A percentile compares a stretch with the other conserved stretches of the same genome.
Evolutionary conservation across 2,329 filamentous ascomycete species (phyloP).

Genomic region (Acrodontium crateriforme): DNA sequence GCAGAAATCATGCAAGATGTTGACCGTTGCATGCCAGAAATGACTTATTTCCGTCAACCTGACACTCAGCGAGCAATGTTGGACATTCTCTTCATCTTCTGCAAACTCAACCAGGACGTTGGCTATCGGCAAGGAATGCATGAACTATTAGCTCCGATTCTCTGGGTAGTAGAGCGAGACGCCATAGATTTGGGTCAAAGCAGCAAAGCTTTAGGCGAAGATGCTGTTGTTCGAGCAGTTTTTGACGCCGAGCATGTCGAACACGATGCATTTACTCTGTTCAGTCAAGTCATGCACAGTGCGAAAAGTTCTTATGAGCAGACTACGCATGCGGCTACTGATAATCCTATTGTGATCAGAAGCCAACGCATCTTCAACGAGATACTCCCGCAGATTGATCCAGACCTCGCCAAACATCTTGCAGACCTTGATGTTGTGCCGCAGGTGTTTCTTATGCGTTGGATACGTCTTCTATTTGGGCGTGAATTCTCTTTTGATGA

Average conservation of each 20-base stretch:
- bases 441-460: conserved; percentile 94
- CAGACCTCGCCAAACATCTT: conserved; percentile 70
- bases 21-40: conserved; percentile 77
- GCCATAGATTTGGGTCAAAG: conserved; percentile 43
- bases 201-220: conserved; percentile 18
- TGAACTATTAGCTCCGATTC: conserved; percentile 77
- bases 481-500: conserved; percentile 85
- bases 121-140: conserved; percentile 99
- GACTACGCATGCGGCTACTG: conserved; percentile 19
- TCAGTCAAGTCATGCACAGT: conserved; percentile 74
- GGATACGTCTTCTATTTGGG: conserved; percentile 86
- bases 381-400: conserved; percentile 63
- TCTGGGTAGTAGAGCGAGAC: conserved; percentile 74
- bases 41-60: conserved; percentile 73
- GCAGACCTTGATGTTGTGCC: conserved; percentile 78
- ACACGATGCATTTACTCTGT: conserved; percentile 80
- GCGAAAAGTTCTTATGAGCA: conserved; percentile 72
- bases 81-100: conserved; percentile 86
- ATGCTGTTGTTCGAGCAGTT: conserved; percentile 24
- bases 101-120: conserved; percentile 74
- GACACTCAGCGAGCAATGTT: conserved; percentile 67
- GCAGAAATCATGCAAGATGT: conserved; percentile 92
- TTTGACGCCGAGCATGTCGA: conserved; percentile 66
- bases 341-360: conserved; percentile 57
- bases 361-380: conserved; percentile 80